Conservation (phyloP, 202 grass and related monocot species). For the Brachypodium distachyon region DNA sequence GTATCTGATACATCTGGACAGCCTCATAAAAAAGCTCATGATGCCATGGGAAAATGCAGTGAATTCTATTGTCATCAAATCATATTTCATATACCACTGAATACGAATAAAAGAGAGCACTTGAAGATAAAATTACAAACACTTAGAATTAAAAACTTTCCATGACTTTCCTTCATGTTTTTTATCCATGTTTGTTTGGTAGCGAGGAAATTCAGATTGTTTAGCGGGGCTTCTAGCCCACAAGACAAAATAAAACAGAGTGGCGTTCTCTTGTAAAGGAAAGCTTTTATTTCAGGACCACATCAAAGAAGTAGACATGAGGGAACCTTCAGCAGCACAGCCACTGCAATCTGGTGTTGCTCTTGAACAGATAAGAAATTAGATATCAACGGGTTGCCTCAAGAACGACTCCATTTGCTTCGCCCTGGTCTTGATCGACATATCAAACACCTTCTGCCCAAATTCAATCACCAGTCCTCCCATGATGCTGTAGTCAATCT, state of each 20-base stretch:
- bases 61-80: too few species aligned
- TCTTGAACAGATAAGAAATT: conserved; percentile 14
- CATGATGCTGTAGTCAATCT: conserved; percentile 82
- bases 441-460: conserved; percentile 66
- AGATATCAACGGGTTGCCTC: conserved; percentile 73
- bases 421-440: conserved; percentile 87
- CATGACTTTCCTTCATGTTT: conserved; percentile 19
- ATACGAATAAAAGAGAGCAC: neutral
- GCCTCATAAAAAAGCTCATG: neutral
- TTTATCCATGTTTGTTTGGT: neutral
- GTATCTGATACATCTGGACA: neutral
- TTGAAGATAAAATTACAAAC: neutral
- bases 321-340: conserved; percentile 8
- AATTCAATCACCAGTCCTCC: conserved; percentile 90
- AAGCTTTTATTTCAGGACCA: conserved; percentile 48
- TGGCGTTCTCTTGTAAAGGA: conserved; percentile 22
- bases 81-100: neutral
- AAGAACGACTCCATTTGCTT: conserved; percentile 94
- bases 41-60: neutral
- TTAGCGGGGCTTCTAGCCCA: conserved; percentile 26
- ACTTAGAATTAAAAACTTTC: conserved; percentile 9
- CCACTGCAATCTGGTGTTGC: neutral
- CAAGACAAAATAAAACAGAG: conserved; percentile 28
- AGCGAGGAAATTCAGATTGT: conserved; percentile 33
- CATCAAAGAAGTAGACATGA: conserved; percentile 26